phyloP scores from a whole-genome alignment of 805 yeast genomes.

The Zygotorulaspora florentina region DNA sequence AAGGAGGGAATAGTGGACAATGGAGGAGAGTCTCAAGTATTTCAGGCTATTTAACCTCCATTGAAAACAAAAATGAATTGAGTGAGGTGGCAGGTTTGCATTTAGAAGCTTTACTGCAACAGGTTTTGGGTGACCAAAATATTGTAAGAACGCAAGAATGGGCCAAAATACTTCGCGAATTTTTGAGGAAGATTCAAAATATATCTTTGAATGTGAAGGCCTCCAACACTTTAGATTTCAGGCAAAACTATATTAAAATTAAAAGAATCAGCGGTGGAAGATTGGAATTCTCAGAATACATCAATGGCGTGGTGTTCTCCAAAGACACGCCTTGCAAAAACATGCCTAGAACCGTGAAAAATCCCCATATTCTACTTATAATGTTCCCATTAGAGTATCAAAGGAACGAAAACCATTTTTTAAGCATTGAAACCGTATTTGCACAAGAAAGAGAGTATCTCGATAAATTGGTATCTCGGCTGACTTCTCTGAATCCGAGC shows the following conservation, averaged over 20 bases:
- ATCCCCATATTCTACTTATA: slow-evolving; percentile 75
- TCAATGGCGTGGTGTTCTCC: slow-evolving; percentile 82
- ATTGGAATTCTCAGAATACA: slow-evolving; percentile 52
- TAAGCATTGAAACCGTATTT: slow-evolving; percentile 76
- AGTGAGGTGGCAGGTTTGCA: slow-evolving; percentile 40
- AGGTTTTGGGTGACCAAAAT: slow-evolving; percentile 56
- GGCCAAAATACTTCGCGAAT: slow-evolving; percentile 48
- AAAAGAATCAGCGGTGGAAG: slow-evolving; percentile 78
- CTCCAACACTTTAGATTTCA: slow-evolving; percentile 75
- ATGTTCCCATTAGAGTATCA: slow-evolving; percentile 88
- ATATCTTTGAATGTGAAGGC: slow-evolving; percentile 56
- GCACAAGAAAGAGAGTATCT: slow-evolving; percentile 87
- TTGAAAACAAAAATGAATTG: slow-evolving; percentile 28
- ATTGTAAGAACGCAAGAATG: slow-evolving; percentile 52
- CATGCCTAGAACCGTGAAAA: slow-evolving; percentile 61
- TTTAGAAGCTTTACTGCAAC: slow-evolving; percentile 50
- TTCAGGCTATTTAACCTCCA: slow-evolving; percentile 12
- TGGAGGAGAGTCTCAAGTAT: slow-evolving; percentile 25
- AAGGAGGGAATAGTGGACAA: slow-evolving; percentile 10
- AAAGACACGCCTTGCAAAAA: slow-evolving; percentile 72
- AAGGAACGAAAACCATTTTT: slow-evolving; percentile 69
- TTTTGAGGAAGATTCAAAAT: slow-evolving; percentile 51
- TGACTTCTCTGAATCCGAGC: slow-evolving; percentile 71
- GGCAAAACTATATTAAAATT: slow-evolving; percentile 77
- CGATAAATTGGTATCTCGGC: slow-evolving; percentile 72